Percentiles rank a stretch among this genome's conserved stretches.
Conservation (phyloP, 306 rosid species). For the Corylus heterophylla region DNA sequence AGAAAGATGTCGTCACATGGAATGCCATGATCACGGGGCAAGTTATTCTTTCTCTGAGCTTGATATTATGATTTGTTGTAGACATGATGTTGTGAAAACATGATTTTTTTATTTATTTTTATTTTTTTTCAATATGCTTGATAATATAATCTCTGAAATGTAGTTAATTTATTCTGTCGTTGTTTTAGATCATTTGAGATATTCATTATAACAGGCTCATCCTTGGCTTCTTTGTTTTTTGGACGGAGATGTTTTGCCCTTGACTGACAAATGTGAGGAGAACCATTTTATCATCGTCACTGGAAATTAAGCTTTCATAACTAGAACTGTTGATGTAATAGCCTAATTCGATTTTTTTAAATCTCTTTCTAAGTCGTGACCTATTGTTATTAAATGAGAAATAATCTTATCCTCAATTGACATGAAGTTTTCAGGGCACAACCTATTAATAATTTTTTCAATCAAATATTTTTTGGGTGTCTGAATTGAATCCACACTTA, state of each 20-base stretch:
- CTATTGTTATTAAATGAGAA: background rate
- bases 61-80: background rate
- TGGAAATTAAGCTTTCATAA: background rate
- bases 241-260: background rate
- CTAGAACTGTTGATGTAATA: background rate
- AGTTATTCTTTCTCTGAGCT: constrained; percentile 23
- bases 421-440: background rate
- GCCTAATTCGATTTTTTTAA: background rate
- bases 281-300: background rate
- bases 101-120: background rate
- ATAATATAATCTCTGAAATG: background rate
- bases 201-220: background rate
- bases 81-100: background rate
- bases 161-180: background rate
- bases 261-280: background rate
- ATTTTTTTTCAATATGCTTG: background rate
- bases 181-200: background rate
- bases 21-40: constrained; percentile 89
- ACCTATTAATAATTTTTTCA: background rate
- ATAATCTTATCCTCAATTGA: background rate
- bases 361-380: background rate
- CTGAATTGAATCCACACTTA: background rate
- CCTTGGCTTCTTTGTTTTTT: background rate
- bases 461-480: background rate
- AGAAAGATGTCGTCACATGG: constrained; percentile 74